These are phyloP conservation scores for Diaporthe sp. DNA, from an alignment of 2,329 filamentous ascomycete species.

Conservation along the genomic window DNA sequence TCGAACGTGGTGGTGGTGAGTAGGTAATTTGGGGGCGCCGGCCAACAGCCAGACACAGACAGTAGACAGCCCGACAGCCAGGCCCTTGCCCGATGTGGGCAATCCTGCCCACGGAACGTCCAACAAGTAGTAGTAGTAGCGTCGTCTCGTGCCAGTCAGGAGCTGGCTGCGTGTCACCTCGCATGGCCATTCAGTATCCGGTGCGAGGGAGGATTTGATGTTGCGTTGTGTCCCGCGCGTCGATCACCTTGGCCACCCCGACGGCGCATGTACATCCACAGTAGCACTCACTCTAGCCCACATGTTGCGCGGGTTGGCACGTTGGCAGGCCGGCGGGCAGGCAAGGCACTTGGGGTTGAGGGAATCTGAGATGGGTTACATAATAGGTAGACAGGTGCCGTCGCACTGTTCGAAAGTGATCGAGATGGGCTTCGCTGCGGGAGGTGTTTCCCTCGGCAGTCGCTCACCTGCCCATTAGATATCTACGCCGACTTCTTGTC, in stretches of 20 bases:
- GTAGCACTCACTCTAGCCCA: background rate
- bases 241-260: conserved; percentile 8
- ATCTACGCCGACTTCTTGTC: background rate
- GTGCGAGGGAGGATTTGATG: background rate
- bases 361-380: background rate
- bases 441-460: background rate
- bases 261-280: background rate
- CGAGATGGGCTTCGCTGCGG: background rate
- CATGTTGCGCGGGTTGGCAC: background rate
- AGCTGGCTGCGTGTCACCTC: background rate
- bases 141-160: background rate
- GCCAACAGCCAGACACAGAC: background rate
- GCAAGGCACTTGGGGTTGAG: no score
- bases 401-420: background rate
- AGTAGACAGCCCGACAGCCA: no score
- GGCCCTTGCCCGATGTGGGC: background rate
- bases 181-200: background rate
- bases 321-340: no score
- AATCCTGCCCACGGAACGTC: conserved; percentile 8
- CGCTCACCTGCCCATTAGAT: background rate
- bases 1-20: background rate
- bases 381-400: background rate
- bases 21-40: background rate
- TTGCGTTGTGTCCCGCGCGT: conserved; percentile 18
- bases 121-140: background rate